Evolutionary conservation across 2,329 filamentous ascomycete species (phyloP).

Genomic region (Chaetomiaceae sp.): DNA sequence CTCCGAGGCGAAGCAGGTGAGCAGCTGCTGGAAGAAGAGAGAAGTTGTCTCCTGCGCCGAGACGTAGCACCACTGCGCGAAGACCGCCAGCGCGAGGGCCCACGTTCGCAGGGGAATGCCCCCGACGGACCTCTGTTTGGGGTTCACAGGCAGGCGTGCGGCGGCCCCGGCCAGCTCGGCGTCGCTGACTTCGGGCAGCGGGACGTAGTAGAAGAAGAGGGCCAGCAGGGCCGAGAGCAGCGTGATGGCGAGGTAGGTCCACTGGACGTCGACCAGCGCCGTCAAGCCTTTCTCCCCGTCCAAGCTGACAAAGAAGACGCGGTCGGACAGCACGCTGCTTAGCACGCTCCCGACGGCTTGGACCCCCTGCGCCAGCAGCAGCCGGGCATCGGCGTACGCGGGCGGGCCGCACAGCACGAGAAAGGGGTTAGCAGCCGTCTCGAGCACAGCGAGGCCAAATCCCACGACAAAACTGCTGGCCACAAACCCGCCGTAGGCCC

Average conservation of each 20-base stretch:
- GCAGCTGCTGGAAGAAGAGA: slow-evolving; percentile 54
- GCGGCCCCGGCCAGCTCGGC: slow-evolving; percentile 49
- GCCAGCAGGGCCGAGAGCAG: slow-evolving; percentile 68
- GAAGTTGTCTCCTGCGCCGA: slow-evolving; percentile 66
- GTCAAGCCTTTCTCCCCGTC: slow-evolving; percentile 31
- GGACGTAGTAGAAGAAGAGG: slow-evolving; percentile 65
- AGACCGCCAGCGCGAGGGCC: slow-evolving; percentile 63
- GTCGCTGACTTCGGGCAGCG: slow-evolving; percentile 57
- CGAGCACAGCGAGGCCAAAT: slow-evolving; percentile 69
- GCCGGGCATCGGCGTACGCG: slow-evolving; percentile 67
- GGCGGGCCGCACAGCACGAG: slow-evolving; percentile 67
- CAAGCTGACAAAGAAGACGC: slow-evolving; percentile 63
- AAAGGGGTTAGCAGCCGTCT: slow-evolving; percentile 78
- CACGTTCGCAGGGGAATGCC: slow-evolving; percentile 52
- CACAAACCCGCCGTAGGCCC: slow-evolving; percentile 74
- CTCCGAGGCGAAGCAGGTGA: slow-evolving; percentile 33
- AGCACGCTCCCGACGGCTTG: slow-evolving; percentile 72
- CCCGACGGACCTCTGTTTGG: slow-evolving; percentile 43
- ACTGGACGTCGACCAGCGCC: slow-evolving; percentile 70
- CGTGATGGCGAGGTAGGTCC: slow-evolving; percentile 79
- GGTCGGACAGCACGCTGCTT: slow-evolving; percentile 66
- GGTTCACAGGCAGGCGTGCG: slow-evolving; percentile 46
- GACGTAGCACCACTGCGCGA: slow-evolving; percentile 75
- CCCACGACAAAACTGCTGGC: slow-evolving; percentile 70
- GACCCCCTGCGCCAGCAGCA: slow-evolving; percentile 71